Percentiles rank a stretch among this genome's conserved stretches.
These are phyloP conservation scores for Chaetomiaceae sp. DNA, from an alignment of 2,329 filamentous ascomycete species.

Conservation along the genomic window DNA sequence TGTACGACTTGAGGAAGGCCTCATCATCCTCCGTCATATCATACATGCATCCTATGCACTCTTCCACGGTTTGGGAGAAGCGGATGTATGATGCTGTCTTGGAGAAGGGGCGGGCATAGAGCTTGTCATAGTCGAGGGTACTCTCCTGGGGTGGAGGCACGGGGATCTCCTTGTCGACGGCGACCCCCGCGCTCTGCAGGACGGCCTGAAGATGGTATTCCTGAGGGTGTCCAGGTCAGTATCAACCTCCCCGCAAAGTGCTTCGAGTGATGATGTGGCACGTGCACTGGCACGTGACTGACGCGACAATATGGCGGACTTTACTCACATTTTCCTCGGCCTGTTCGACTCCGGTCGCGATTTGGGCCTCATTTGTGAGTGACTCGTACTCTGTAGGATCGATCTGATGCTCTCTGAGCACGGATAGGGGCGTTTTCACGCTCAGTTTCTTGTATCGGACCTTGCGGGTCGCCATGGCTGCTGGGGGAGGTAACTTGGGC, in stretches of 20 bases:
- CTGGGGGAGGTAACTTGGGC: constrained; percentile 33
- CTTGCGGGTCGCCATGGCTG: constrained; percentile 61
- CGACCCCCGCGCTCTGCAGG: constrained; percentile 51
- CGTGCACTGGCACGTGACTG: constrained; percentile 47
- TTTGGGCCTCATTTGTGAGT: constrained; percentile 75
- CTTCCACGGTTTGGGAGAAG: constrained; percentile 96
- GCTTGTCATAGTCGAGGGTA: constrained; percentile 76
- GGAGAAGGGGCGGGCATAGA: constrained; percentile 75
- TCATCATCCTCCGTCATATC: constrained; percentile 93
- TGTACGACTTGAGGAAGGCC: constrained; percentile 77
- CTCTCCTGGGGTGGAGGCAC: constrained; percentile 62
- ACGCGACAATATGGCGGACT: constrained; percentile 27
- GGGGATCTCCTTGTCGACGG: constrained; percentile 58
- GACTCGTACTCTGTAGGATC: constrained; percentile 82
- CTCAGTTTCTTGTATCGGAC: constrained; percentile 88
- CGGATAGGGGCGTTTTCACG: constrained; percentile 79
- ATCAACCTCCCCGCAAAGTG: constrained; percentile 7
- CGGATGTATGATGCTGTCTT: constrained; percentile 93
- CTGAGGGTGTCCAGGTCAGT: constrained; percentile 47
- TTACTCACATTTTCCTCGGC: constrained; percentile 91
- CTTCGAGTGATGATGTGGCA: constrained; percentile 33
- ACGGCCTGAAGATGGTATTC: constrained; percentile 95
- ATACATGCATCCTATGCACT: constrained; percentile 86
- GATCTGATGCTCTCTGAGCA: constrained; percentile 87
- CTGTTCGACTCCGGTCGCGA: constrained; percentile 95